A percentile compares a stretch with the other conserved stretches of the same genome.
These are phyloP conservation scores for Blastocystis sp. DNA, from an alignment of 352 stramenopile genomes.

Conservation along the genomic window DNA sequence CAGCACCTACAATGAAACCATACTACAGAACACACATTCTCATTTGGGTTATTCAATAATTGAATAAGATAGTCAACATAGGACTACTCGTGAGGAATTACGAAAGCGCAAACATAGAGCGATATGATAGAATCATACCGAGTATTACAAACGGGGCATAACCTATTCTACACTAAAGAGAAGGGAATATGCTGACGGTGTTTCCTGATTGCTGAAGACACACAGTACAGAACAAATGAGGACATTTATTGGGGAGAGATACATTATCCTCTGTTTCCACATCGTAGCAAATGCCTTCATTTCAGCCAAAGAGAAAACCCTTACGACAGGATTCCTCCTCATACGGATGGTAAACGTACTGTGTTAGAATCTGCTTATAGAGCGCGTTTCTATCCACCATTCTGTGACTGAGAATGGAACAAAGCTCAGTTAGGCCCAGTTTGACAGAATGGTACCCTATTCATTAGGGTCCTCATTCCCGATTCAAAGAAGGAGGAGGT, in stretches of 20 bases:
- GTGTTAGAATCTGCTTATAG: not conserved
- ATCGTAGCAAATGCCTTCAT: conserved; percentile 18
- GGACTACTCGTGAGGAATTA: not conserved
- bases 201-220: not conserved
- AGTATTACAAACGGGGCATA: conserved; percentile 13
- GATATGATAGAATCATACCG: not conserved
- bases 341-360: not conserved
- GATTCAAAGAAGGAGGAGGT: no score
- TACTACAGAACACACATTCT: not conserved
- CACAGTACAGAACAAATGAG: conserved; percentile 7
- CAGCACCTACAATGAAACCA: not conserved
- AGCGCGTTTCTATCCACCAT: not conserved
- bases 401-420: not conserved
- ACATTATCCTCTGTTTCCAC: not conserved
- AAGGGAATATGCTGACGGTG: not conserved
- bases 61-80: not conserved
- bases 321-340: conserved; percentile 9
- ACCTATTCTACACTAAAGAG: conserved; percentile 17
- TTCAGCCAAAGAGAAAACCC: not conserved
- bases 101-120: not conserved
- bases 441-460: no score
- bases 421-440: not conserved
- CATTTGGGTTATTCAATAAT: not conserved
- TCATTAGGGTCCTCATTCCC: no score
- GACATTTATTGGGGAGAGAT: not conserved